These are phyloP conservation scores for Blepharisma japonicum DNA, from an alignment of 73 alveolate species.

Conservation along the genomic window DNA sequence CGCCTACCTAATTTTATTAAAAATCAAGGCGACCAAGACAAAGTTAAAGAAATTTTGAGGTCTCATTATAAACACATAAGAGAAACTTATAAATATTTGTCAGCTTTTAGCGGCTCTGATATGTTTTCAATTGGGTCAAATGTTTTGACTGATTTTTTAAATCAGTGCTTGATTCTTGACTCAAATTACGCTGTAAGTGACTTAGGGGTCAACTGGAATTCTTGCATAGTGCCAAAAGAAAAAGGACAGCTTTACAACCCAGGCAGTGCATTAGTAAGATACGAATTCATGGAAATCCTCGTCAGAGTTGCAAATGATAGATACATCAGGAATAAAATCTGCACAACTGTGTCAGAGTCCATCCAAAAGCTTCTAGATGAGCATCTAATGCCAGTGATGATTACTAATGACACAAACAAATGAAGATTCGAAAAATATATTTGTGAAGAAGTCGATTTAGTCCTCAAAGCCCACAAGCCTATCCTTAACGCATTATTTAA, in stretches of 20 bases:
- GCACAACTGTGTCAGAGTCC: constrained; percentile 4
- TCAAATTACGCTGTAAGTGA: constrained; percentile 50
- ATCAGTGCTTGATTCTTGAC: constrained; percentile 21
- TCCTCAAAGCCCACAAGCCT: constrained; percentile 34
- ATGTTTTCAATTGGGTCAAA: constrained; percentile 34
- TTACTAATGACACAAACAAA: background rate
- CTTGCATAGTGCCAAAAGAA: constrained; percentile 43
- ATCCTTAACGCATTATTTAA: constrained; percentile 25
- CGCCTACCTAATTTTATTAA: constrained; percentile 55
- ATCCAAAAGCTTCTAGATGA: constrained; percentile 4
- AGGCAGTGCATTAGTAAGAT: constrained; percentile 47
- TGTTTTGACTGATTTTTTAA: constrained; percentile 31
- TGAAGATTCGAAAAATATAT: background rate
- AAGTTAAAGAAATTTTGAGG: constrained; percentile 47
- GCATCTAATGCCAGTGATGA: background rate
- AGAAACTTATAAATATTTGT: constrained; percentile 41
- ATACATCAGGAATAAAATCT: constrained; percentile 41
- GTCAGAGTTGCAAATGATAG: constrained; percentile 57
- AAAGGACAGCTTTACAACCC: constrained; percentile 31
- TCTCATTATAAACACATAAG: constrained; percentile 31
- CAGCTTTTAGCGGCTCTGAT: constrained; percentile 38
- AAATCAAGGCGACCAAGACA: constrained; percentile 49
- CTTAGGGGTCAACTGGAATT: constrained; percentile 40
- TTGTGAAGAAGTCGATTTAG: constrained; percentile 24
- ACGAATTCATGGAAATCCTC: constrained; percentile 50